Evolutionary conservation across 768 basidiomycete genomes (phyloP), one percentile per base, ranked within the genome.

Genomic region (Suillus hirtellus): DNA sequence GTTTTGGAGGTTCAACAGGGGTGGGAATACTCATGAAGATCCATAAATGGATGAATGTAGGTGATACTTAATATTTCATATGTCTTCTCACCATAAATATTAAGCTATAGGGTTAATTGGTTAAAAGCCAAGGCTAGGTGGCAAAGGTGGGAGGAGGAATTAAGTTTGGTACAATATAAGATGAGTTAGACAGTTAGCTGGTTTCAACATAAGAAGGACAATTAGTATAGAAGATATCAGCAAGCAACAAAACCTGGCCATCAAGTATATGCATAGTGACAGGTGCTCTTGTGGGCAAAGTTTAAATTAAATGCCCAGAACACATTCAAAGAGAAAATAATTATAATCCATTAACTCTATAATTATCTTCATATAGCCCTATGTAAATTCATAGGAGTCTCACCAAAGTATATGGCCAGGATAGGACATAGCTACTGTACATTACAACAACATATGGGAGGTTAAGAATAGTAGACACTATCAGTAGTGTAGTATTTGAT

Each of bases 101-200:
- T 35, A 62, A 52, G 55, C 31, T 62, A 53, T 12, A 12, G 61
- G 19, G 50, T 62, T 5, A 62, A 53, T 35, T 62, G 61, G 53
- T 53, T 62, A 37, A 55, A 62, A 54, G 68, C 70, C 21, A 67
- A 63, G 59, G 70, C 70, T 21, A 64, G 60, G 42, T 56, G 46
- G 14, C 47, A 69, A 24, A n/a, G 66, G 55, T 71, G 70, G 70
- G 38, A 59, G 15, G 68, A 71, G 44, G 70, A 71, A 50, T 14
- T 67, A 17, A 59, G 44, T 17, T 31, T 67, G 37, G 47, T 69
- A 6, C 43, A 34, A 59, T 53, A 69, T 63, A 64, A 70, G 49
- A 69, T 71, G 68, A 8, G 60, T 4, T 71, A 68, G 70, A 64
- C 67, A 0, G 24, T 63, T 12, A 11, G 53, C 31, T 71, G 62